Evolutionary conservation across 768 basidiomycete genomes (phyloP).

Genomic region (Phallus indusiatus): DNA sequence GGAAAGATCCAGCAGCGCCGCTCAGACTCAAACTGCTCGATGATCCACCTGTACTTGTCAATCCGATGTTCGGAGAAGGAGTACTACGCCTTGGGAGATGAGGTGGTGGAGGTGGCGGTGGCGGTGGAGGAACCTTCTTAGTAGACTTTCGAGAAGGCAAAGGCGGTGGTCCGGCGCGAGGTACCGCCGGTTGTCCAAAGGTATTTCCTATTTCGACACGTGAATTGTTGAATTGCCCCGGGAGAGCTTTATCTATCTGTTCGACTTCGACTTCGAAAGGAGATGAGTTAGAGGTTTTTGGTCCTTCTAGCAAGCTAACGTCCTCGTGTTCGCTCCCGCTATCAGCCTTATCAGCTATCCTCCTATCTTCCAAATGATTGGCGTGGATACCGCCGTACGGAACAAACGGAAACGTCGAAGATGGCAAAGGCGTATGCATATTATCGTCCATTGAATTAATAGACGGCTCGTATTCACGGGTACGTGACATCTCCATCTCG

Average conservation of each 20-base stretch:
- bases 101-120: conserved; percentile 4
- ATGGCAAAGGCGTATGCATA: conserved; percentile 13
- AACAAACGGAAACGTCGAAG: conserved; percentile 26
- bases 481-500: conserved; percentile 15
- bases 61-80: background rate
- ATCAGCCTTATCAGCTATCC: background rate
- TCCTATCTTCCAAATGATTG: conserved; percentile 20
- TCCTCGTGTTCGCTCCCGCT: conserved; percentile 1
- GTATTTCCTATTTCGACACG: conserved; percentile 4
- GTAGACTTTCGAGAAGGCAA: conserved; percentile 1
- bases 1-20: background rate
- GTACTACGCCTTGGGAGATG: background rate
- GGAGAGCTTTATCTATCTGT: background rate
- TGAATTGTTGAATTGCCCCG: background rate
- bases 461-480: conserved; percentile 15
- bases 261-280: background rate
- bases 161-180: background rate
- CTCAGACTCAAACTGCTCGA: background rate
- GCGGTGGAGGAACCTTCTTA: conserved; percentile 4
- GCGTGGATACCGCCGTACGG: conserved; percentile 38
- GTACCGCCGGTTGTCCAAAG: background rate
- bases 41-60: background rate
- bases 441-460: conserved; percentile 18
- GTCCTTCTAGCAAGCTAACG: background rate
- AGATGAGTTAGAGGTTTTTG: background rate